Evolutionary conservation across 2,329 filamentous ascomycete species (phyloP), one percentile per base, ranked within the genome.

Genomic region (Alternaria ventricosa): DNA sequence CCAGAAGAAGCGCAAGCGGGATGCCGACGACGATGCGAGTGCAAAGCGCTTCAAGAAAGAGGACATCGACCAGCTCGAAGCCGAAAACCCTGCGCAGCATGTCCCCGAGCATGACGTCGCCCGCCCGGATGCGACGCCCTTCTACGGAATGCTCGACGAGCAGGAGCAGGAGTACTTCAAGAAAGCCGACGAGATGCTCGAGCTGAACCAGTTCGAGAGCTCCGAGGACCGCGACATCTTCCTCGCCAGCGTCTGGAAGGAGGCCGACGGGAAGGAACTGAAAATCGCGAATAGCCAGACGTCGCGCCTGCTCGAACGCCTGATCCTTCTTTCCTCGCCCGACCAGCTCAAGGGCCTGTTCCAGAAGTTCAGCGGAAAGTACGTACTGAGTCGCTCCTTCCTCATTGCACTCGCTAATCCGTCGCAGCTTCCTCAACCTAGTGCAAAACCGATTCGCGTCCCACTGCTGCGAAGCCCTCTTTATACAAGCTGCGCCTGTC

Each of bases 81-180:
- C 64, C 2, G 63, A 67, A 27, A 66, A 63, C 64, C 68, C 70
- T 57, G 61, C 57, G 11, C 59, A 67, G 10, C 69, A 72, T 25
- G 73, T 70, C 36, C 30, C 71, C 79, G 47, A 63, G 11, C 72
- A 74, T 57, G 73, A 66, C 64, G 69, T 71, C 67, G 75, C 75
- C 41, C 76, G 74, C 36, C 76, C 73, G 3, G 81, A 80, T 10
- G 92, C 93, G 63, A 88, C 85, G 71, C 89, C 92, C 60, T 99
- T 97, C 83, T 98, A 96, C 74, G 96, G 96, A 68, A 90, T 97
- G 85, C 89, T 99, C 25, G 92, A 93, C 73, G 91, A 96, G 58
- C 89, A 96, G 70, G 96, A 99, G 83, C 93, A 97, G 77, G 94
- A 97, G 80, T 97, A 97, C 80, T 99, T 98, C 81, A 91, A 92